Conservation (phyloP, 2,329 filamentous ascomycete species). For the Byssothecium circinans region DNA sequence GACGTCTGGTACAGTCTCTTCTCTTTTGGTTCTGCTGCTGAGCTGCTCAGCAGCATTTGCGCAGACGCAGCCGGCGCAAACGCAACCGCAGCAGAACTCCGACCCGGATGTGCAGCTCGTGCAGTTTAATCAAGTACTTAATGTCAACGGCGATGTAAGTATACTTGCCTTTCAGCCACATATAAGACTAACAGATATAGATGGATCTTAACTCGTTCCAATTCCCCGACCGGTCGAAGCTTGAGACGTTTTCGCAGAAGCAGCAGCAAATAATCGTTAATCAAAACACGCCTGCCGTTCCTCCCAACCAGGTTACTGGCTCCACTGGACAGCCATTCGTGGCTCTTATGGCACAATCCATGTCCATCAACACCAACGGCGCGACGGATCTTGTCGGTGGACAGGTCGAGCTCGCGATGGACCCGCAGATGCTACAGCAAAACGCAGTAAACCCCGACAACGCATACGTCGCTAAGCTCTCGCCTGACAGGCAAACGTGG, state of each 20-base stretch:
- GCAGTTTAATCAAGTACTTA: constrained; percentile 45
- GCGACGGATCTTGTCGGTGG: constrained; percentile 41
- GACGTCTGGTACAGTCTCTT: constrained; percentile 43
- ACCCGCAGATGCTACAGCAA: constrained; percentile 29
- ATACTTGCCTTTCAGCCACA: neutral
- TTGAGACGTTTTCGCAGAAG: constrained; percentile 43
- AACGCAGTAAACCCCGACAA: constrained; percentile 38
- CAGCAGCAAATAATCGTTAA: constrained; percentile 46
- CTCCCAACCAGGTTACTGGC: constrained; percentile 41
- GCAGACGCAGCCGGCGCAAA: constrained; percentile 24
- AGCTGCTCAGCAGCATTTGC: constrained; percentile 29
- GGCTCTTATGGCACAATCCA: constrained; percentile 34
- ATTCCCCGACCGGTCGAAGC: constrained; percentile 41
- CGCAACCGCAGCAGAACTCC: constrained; percentile 6
- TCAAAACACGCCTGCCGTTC: constrained; percentile 40
- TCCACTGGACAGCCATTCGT: constrained; percentile 43
- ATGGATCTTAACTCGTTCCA: constrained; percentile 42
- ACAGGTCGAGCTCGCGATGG: constrained; percentile 41
- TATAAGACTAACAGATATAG: constrained; percentile 20
- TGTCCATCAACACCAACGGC: constrained; percentile 42
- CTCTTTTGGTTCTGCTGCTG: constrained; percentile 31
- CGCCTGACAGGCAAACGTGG: constrained; percentile 42
- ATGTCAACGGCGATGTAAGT: constrained; percentile 44
- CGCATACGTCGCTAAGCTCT: constrained; percentile 41
- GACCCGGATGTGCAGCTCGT: constrained; percentile 4